Evolutionary conservation across 805 yeast species (phyloP), one percentile per base, ranked within the genome.

Genomic region (Starmerella etchellsii): DNA sequence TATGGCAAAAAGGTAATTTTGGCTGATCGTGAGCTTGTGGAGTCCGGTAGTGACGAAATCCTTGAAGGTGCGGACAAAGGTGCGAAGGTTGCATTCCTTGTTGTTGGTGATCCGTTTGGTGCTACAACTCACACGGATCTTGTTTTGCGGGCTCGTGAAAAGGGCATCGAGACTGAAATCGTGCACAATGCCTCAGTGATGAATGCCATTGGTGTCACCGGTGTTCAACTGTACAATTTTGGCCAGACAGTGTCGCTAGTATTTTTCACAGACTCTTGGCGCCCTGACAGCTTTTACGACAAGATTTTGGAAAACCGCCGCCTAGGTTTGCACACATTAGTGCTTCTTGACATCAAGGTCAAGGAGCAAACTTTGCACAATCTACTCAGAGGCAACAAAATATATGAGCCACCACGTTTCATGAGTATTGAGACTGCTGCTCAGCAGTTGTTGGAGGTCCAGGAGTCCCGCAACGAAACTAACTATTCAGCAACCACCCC

Each of bases 151-250:
- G 97, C 98, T 33, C 73, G 94, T 52, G 95, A 81, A 60, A 68
- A 77, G 45, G 74, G 74, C 2, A 83, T 91, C 56, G 65, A 70
- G 37, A 82, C 81, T 33, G 93, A 82, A 56, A 71, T 81, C 30
- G 74, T 88, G 45, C 98, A 88, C 64, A 88, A 88, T 60, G 98
- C 98, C 1, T 81, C 95, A 15, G 91, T 88, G 11, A 85, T 91
- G 95, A 88, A 88, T 58, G 98, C 97, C 0, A 94, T 88, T 21
- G 98, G 98, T 16, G 94, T 96, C 1, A 85, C 96, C 65, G 98
- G 98, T 19, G 70, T 91, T 50, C 98, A 88, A 61, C 68, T 88
- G 44, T 88, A 88, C 62, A 85, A 80, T 53, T 88, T 87, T 62
- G 98, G 98, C 9, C 97, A 91, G 64, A 85, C 97, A 10, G 88